Evolutionary conservation across 2,329 filamentous ascomycete genomes (phyloP).

Genomic region (Cyclaneusma minus): DNA sequence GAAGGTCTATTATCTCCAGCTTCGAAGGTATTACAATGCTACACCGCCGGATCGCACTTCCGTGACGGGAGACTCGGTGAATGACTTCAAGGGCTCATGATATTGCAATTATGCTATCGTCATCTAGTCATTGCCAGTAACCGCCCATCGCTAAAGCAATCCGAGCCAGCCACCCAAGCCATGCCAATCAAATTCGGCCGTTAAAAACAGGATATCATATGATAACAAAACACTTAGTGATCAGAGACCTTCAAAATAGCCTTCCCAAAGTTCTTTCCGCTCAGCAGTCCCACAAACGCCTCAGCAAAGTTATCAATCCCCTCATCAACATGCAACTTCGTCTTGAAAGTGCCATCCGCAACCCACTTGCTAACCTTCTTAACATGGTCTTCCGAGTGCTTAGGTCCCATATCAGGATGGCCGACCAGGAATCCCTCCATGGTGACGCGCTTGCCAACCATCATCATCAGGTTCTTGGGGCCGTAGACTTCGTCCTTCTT

Average conservation of each 20-base stretch:
- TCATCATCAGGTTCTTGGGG: constrained; percentile 42
- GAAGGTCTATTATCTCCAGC: too few species aligned
- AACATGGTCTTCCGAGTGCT: constrained; percentile 44
- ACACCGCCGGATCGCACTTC: too few species aligned
- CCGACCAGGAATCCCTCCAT: constrained; percentile 53
- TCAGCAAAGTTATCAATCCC: constrained; percentile 53
- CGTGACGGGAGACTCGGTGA: too few species aligned
- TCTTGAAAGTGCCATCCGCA: constrained; percentile 48
- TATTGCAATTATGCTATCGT: too few species aligned
- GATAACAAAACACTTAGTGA: too few species aligned
- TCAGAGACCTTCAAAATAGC: constrained; percentile 46
- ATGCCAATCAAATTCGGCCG: too few species aligned
- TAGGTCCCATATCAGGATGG: constrained; percentile 44
- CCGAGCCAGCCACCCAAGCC: too few species aligned
- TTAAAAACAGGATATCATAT: too few species aligned
- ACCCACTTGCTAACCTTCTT: constrained; percentile 56
- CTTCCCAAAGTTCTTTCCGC: constrained; percentile 60
- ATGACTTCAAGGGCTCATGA: too few species aligned
- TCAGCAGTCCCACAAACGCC: constrained; percentile 50
- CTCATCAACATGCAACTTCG: constrained; percentile 39
- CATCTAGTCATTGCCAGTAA: too few species aligned
- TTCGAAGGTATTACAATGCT: too few species aligned
- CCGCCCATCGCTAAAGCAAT: too few species aligned
- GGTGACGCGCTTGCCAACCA: constrained; percentile 45
- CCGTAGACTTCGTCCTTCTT: constrained; percentile 35